Evolutionary conservation across 2,329 filamentous ascomycete species (phyloP).

Genomic region (Botrytis galanthina): DNA sequence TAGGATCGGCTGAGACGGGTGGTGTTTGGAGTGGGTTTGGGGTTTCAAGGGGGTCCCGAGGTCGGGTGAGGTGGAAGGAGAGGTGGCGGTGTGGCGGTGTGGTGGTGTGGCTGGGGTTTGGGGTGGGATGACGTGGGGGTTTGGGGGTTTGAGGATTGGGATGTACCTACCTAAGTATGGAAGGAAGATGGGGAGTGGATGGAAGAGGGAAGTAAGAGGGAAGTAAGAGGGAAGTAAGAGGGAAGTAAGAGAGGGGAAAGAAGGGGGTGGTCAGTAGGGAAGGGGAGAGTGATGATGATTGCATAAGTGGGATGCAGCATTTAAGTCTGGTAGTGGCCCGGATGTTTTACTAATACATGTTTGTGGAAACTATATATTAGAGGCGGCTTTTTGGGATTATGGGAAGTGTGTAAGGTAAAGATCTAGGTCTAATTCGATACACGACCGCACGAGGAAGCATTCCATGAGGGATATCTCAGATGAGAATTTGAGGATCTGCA

Average conservation of each 20-base stretch:
- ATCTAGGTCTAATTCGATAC: background rate
- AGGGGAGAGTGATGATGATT: background rate
- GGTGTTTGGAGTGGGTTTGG: background rate
- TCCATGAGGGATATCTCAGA: fast-evolving
- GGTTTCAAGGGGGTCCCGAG: background rate
- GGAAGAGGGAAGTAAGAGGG: too few relatives aligned
- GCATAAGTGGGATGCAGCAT: background rate
- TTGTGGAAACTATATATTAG: background rate
- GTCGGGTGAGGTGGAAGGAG: background rate
- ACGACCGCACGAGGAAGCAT: background rate
- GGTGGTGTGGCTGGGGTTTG: background rate
- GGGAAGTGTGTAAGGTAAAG: background rate
- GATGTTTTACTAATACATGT: background rate
- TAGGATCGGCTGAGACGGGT: background rate
- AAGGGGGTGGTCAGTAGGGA: too few relatives aligned
- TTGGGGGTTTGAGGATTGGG: background rate
- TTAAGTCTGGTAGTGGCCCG: background rate
- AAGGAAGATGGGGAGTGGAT: background rate
- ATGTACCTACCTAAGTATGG: too few relatives aligned
- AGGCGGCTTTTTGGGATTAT: background rate
- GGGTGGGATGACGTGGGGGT: background rate
- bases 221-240: fast-evolving
- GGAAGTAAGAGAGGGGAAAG: fast-evolving
- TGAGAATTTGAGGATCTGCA: background rate
- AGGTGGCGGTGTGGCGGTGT: background rate